Percentiles rank a stretch among this genome's conserved stretches.
phyloP scores from a whole-genome alignment of 75 land plant species.

The Cunninghamia lanceolata region DNA sequence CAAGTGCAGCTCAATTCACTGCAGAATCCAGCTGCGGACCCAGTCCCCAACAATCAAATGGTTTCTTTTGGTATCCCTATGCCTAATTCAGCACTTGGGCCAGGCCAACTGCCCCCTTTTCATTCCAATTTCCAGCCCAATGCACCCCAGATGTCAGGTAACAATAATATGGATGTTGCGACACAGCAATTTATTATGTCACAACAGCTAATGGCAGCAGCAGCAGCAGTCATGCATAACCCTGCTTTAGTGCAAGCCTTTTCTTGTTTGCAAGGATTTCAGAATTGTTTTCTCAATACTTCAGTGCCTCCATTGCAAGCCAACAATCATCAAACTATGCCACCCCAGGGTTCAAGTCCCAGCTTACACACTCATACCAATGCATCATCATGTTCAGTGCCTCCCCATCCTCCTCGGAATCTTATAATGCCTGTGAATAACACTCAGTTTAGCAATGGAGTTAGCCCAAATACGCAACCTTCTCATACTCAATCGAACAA shows the following conservation, averaged over 20 bases:
- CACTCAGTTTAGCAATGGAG: background rate
- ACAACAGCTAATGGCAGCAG: background rate
- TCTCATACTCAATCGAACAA: background rate
- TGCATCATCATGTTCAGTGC: background rate
- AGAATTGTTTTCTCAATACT: background rate
- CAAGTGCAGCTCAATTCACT: background rate
- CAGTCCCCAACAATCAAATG: background rate
- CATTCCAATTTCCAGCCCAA: background rate
- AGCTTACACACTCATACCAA: background rate
- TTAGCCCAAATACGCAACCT: background rate
- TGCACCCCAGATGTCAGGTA: background rate
- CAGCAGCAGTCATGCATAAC: slow-evolving; percentile 1
- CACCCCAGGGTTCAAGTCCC: background rate
- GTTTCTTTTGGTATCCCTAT: background rate
- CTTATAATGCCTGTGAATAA: background rate
- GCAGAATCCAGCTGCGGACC: background rate
- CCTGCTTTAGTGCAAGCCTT: background rate
- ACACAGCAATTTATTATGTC: slow-evolving; percentile 2
- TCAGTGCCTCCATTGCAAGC: background rate
- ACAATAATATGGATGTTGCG: slow-evolving; percentile 4
- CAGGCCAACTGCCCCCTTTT: background rate
- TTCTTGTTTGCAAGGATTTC: slow-evolving; percentile 5
- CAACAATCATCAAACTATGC: background rate
- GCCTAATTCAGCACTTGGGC: background rate
- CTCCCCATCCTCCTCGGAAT: background rate